A percentile compares a stretch with the other conserved stretches of the same genome.
Conservation (phyloP, 2,329 filamentous ascomycete genomes). For the Arthrinium phaeospermum region DNA sequence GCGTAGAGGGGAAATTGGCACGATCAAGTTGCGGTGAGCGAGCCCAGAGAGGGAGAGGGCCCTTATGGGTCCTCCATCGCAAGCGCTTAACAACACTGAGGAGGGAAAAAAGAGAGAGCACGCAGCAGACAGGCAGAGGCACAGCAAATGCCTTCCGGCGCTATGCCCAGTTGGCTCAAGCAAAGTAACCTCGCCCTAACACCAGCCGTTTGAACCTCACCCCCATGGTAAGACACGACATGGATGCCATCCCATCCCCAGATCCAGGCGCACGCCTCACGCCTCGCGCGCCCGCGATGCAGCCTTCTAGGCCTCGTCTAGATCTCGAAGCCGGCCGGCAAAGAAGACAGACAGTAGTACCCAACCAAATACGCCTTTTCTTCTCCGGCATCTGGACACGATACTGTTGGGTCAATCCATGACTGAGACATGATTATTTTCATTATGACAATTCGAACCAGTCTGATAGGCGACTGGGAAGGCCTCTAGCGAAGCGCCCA, state of each 20-base stretch:
- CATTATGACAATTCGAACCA: background rate
- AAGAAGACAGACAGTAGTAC: background rate
- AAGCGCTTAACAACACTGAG: background rate
- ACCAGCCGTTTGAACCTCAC: background rate
- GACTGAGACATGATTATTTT: background rate
- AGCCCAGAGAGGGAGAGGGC: background rate
- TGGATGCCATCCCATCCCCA: background rate
- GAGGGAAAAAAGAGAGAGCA: background rate
- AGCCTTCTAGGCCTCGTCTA: background rate
- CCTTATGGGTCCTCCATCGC: background rate
- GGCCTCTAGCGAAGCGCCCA: background rate
- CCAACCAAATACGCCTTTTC: background rate
- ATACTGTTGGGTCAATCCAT: background rate
- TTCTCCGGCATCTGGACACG: background rate
- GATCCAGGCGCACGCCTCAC: conserved; percentile 4
- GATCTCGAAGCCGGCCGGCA: background rate
- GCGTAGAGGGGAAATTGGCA: background rate
- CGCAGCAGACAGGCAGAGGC: no score
- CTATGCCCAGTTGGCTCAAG: background rate
- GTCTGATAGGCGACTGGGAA: background rate
- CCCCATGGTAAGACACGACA: background rate
- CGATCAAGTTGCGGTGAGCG: conserved; percentile 7
- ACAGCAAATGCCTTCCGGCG: background rate
- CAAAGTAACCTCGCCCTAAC: conserved; percentile 6
- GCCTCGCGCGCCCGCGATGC: background rate